Evolutionary conservation across 1,284 basidiomycete species (phyloP).

Genomic region (Thelephora terrestris): DNA sequence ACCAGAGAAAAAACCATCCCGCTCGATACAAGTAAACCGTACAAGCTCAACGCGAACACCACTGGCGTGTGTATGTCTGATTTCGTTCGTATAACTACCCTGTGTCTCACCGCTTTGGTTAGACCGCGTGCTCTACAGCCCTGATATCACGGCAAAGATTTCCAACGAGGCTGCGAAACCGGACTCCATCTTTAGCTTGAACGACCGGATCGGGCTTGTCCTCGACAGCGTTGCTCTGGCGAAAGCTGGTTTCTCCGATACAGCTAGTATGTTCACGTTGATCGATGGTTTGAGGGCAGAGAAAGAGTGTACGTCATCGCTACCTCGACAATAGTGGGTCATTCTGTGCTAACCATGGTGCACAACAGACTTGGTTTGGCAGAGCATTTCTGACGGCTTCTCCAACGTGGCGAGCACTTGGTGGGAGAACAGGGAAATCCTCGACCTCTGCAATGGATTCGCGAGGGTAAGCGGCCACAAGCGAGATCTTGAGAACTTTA

Average conservation of each 20-base stretch:
- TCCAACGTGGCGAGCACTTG: conserved; percentile 56
- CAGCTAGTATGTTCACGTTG: conserved; percentile 70
- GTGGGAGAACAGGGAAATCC: conserved; percentile 73
- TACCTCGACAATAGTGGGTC: background rate
- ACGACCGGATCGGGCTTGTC: conserved; percentile 83
- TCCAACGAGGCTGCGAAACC: conserved; percentile 68
- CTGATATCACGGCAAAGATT: conserved; percentile 72
- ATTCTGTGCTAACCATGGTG: conserved; percentile 5
- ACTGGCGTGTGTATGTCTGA: conserved; percentile 73
- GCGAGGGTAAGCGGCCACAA: conserved; percentile 36
- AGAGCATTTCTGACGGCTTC: conserved; percentile 50
- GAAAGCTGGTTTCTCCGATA: conserved; percentile 68
- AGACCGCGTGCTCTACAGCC: conserved; percentile 85
- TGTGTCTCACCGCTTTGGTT: background rate
- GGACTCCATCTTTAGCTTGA: conserved; percentile 61
- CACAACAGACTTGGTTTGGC: conserved; percentile 62
- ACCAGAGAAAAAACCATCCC: conserved; percentile 62
- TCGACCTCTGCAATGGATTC: conserved; percentile 54
- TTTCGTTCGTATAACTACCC: background rate
- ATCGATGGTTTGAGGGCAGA: conserved; percentile 62
- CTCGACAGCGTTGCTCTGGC: conserved; percentile 76
- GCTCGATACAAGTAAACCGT: conserved; percentile 61
- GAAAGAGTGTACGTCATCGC: conserved; percentile 53
- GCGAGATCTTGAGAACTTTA: background rate
- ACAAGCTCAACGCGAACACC: conserved; percentile 87